Evolutionary conservation across 2,329 filamentous ascomycete genomes (phyloP), one percentile per base, ranked within the genome.

Genomic region (Epichloe sp.): DNA sequence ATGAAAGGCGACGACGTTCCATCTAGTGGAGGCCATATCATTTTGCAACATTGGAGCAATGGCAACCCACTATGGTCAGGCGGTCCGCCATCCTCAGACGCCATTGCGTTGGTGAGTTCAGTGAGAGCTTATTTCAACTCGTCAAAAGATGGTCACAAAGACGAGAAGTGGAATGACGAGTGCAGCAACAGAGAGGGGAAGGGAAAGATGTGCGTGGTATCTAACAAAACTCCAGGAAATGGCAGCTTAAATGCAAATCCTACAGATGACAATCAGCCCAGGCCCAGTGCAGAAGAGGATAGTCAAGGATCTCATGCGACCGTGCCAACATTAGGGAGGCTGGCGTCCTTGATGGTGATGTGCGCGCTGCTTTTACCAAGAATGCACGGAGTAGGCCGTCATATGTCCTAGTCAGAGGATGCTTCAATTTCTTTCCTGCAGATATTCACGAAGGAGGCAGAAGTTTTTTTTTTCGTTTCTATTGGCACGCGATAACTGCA

Each of bases 51-150:
- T 63, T 82, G 86, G 86, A 87, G 83, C 63, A 90, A 89, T 57
- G 86, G 86, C 36, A 83, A 89, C 61, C 62, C 72, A 5, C 60
- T 70, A 2, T 91, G 86, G 86, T 85, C 82, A 41, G 80, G 73
- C 12, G 86, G 86, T 0, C 86, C 86, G 3, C 86, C 86, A 0
- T 56, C 58, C 0, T 55, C 70, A 36, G 82, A 89, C 58, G 79
- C 85, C 0, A 67, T 75, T 17, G 71, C 87, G 58, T 78, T 74
- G 6, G 73, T 90, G 23, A 77, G 73, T 38, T 88, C 88, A 60
- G 75, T 88, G 52, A 88, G 86, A 63, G 82, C 82, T 0, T 91
- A 90, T 65, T 91, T 89, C 70, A 90, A 90, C 70, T 82, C 82
- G 15, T 82, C 82, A 3, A 31, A 31, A 31, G 58, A 71, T 19